Base-by-base conservation (phyloP, 108 stramenopile species). In the Parmales sp. region DNA sequence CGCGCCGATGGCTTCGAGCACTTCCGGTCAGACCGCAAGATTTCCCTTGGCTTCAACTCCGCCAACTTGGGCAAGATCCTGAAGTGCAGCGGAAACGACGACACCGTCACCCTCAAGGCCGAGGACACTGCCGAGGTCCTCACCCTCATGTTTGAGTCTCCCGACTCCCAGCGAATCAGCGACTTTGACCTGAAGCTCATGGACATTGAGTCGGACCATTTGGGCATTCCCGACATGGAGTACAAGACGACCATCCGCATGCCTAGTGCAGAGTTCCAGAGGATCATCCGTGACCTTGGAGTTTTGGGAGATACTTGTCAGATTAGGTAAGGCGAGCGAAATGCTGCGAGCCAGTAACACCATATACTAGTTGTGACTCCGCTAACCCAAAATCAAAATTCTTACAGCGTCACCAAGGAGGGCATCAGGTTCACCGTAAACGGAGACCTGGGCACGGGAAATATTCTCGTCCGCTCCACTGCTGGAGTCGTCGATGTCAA, bases 171-270 rank as follows among this genome's bases (percentile, higher is more conserved):
- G 43, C 82, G 86, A 45, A 93, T 99, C 75, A 91, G 92, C 18
- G 98, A 99, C 73, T 99, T 99, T 73, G 97, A 71, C 29, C 44
- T 45, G 25, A 31, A 63, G 79, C 87, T 99, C 54, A 99, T 99
- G 96, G 97, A 95, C 72, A 97, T 99, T 72, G 97, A 98, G 50
- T 72, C 74, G 63, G 98, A 99, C 71, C 94, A 94, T 73, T 86
- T 99, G 13, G 95, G 94, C 63, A 98, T 99, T 68, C 98, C 98
- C 1, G 96, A 98, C 68, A 96, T 95, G 26, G 93, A 95, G 41
- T 99, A 99, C 94, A 96, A 95, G 76, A 92, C 91, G 75, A 95
- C 85, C 39, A 84, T 99, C 71, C 75, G 83, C 66, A 96, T 99
- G 94, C 91, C 93, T 37, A 86, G 91, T 29, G 71, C 67, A 23